Base-by-base conservation (phyloP, 441 rosid species). In the Croton setiger region DNA sequence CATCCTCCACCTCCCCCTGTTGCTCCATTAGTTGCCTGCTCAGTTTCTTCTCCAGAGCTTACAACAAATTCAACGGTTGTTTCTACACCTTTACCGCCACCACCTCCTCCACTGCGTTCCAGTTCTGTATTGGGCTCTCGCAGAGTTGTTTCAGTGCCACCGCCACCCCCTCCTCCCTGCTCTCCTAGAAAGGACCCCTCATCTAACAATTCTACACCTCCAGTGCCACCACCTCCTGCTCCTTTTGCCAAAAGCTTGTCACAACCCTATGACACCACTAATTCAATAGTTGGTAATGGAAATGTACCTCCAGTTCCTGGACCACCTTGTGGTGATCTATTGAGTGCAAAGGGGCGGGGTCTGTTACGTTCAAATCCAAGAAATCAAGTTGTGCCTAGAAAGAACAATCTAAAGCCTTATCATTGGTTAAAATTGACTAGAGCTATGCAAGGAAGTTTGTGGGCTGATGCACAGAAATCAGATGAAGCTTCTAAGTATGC, bases 351-450 rank as follows among this genome's bases (percentile, higher is more conserved):
- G 82, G 92, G 91, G 39, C 84, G 87, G 51, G 78, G 85, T 68
- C 23, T 84, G 61, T 74, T 79, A 75, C 96, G 87, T 69, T 52
- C 76, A 58, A 77, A 71, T 77, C 65, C 80, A 66, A 88, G 69
- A 80, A 75, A 51, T 80, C 90, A 84, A 71, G 74, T 70, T 74
- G 92, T 87, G 78, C 72, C 86, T 59, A 83, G 74, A 77, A 91
- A 84, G 76, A 60, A 81, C 72, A 92, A 89, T 83, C 80, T 94
- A 81, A 94, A 92, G 79, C 99, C 98, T 10, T 86, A 90, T 75
- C 98, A 94, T 75, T 94, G 99, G 99, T 84, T 94, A 73, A 92
- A 94, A 86, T 80, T 92, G 76, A 86, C 97, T 2, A 90, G 98
- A 78, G 99, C 88, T 33, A 74, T 87, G 77, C 96, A 87, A 77